phyloP scores from a whole-genome alignment of 2,329 filamentous ascomycete species.

The Ascochyta rabiei region DNA sequence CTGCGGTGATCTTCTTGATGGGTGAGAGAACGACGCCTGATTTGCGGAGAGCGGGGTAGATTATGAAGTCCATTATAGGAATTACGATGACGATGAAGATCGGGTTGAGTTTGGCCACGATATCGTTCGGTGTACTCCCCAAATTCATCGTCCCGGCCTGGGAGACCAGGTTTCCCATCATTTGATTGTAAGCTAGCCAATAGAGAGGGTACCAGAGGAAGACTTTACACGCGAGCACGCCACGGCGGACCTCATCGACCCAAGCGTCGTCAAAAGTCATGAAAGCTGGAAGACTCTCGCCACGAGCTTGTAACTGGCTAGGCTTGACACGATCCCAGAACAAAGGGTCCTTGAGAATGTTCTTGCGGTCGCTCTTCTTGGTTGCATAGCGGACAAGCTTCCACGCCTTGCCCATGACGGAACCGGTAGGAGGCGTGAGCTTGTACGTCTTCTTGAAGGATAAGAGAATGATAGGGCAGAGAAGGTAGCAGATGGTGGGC shows the following conservation, averaged over 20 bases:
- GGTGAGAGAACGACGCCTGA: slow-evolving; percentile 70
- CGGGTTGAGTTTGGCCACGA: slow-evolving; percentile 78
- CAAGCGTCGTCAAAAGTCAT: slow-evolving; percentile 82
- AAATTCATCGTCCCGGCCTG: slow-evolving; percentile 72
- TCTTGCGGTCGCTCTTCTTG: slow-evolving; percentile 30
- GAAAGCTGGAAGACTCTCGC: slow-evolving; percentile 64
- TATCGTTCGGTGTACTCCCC: slow-evolving; percentile 75
- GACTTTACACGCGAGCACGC: slow-evolving; percentile 51
- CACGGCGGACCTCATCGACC: slow-evolving; percentile 77
- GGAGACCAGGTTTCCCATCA: slow-evolving; percentile 70
- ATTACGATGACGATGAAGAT: slow-evolving; percentile 74
- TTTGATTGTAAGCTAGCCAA: slow-evolving; percentile 49
- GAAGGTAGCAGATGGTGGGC: slow-evolving; percentile 67
- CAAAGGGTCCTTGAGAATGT: slow-evolving; percentile 28
- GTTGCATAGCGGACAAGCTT: slow-evolving; percentile 61
- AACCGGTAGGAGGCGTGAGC: slow-evolving; percentile 70
- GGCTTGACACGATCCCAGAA: slow-evolving; percentile 72
- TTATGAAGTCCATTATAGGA: slow-evolving; percentile 63
- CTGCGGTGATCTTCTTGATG: slow-evolving; percentile 75
- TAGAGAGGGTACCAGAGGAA: slow-evolving; percentile 65
- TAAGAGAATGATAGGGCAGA: slow-evolving; percentile 63
- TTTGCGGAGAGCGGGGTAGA: slow-evolving; percentile 74
- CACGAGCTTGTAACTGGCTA: slow-evolving; percentile 43
- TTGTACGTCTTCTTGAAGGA: slow-evolving; percentile 70
- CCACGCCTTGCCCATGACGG: slow-evolving; percentile 71